Base-by-base conservation (phyloP, 1,284 basidiomycete species). In the Papiliotrema nemorosa region DNA sequence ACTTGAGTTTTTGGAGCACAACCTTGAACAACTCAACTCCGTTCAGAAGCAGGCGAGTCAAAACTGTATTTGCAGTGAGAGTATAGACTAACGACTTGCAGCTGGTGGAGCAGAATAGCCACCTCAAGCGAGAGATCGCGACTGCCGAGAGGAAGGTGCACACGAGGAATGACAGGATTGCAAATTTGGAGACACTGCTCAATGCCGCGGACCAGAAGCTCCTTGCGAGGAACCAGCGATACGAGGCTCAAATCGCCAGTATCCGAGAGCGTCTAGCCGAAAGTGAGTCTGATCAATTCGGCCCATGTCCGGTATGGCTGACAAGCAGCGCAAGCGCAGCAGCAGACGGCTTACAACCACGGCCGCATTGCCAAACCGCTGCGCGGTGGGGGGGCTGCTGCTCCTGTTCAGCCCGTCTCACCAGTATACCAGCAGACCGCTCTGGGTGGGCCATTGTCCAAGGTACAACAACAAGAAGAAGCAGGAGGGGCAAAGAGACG, bases 51-150 rank as follows among this genome's bases (percentile, higher is more conserved):
- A 97, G 84, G 90, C 85, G 54, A 44, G 56, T 51, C n/a, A 21
- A 25, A 12, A 18, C n/a, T n/a, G n/a, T n/a, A n/a, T n/a, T n/a
- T n/a, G n/a, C n/a, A n/a, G n/a, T n/a, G n/a, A n/a, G n/a, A n/a
- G n/a, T n/a, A n/a, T n/a, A n/a, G n/a, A n/a, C n/a, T n/a, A n/a
- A n/a, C n/a, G n/a, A n/a, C n/a, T 13, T 25, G 12, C 40, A 94
- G 89, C 86, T 99, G 54, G 94, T 98, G 52, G 96, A 98, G 76
- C 96, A 99, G 78, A 99, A 99, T 77, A 88, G 90, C 16, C 83
- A 87, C 20, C 79, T 99, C 63, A 99, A 99, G 83, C 97, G 96
- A 77, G 96, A 98, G 76, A 88, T 93, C 31, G 91, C 90, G 22
- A 88, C 96, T 58, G 90, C 94, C 44, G 96, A 98, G 76, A 86